These are phyloP conservation scores for Naegleria lovaniensis DNA, from an alignment of 208 protist genomes.

Conservation along the genomic window DNA sequence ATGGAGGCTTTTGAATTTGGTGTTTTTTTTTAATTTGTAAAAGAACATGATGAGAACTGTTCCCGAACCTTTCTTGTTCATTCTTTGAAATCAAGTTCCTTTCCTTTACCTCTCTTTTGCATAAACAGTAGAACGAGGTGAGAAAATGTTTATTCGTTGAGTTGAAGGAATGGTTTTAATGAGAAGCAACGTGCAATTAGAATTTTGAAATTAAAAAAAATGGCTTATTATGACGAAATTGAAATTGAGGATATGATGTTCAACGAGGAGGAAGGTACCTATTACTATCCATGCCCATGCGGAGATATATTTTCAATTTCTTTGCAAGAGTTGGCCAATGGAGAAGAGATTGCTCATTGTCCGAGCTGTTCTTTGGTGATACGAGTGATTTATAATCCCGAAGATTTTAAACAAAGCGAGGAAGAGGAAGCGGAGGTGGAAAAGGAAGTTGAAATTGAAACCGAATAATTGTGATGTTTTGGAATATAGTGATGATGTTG, in stretches of 20 bases:
- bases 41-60: too few relatives aligned
- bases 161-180: too few relatives aligned
- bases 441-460: background rate
- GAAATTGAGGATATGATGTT: slow-evolving; percentile 45
- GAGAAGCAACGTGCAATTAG: too few relatives aligned
- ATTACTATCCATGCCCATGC: slow-evolving; percentile 42
- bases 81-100: too few relatives aligned
- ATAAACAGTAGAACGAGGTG: too few relatives aligned
- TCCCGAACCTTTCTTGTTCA: too few relatives aligned
- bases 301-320: slow-evolving; percentile 40
- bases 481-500: too few relatives aligned
- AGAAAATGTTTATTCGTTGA: too few relatives aligned
- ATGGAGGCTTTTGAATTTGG: too few relatives aligned
- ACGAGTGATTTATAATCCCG: slow-evolving; percentile 57
- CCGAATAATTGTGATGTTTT: background rate
- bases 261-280: slow-evolving; percentile 36
- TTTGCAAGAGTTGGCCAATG: slow-evolving; percentile 55
- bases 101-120: too few relatives aligned
- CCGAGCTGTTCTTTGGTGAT: slow-evolving; percentile 67
- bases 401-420: slow-evolving; percentile 41
- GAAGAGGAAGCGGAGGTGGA: background rate
- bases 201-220: slow-evolving; percentile 24
- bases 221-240: slow-evolving; percentile 40
- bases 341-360: slow-evolving; percentile 62
- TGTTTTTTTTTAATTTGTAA: too few relatives aligned